Percentiles rank a stretch among this genome's conserved stretches.
Conservation (phyloP, 306 rosid genomes). For the Corylus heterophylla region DNA sequence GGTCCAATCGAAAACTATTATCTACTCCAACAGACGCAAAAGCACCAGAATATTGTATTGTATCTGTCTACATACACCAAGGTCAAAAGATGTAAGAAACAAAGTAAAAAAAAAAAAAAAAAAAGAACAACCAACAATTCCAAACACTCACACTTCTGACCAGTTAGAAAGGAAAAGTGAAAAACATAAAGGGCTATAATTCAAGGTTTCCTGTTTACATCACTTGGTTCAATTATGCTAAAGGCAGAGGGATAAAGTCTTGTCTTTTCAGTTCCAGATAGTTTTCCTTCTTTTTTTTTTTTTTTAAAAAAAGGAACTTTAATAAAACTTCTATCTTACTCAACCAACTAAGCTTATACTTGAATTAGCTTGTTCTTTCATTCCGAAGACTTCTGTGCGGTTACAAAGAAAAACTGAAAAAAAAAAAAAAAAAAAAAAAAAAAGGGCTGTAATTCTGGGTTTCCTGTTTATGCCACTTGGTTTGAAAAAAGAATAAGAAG, state of each 20-base stretch:
- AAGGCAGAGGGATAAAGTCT: too few species aligned
- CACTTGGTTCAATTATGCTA: background rate
- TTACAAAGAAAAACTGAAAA: background rate
- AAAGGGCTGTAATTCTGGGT: background rate
- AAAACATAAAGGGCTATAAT: background rate
- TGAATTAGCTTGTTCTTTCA: background rate
- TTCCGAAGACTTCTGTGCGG: background rate
- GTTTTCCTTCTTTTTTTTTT: too few species aligned
- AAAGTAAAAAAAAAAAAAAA: background rate
- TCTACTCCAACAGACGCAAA: conserved; percentile 69
- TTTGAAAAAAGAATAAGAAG: background rate
- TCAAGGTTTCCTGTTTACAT: background rate
- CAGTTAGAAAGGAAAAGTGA: background rate
- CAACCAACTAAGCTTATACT: background rate
- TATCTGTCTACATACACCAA: conserved; percentile 72
- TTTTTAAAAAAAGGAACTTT: background rate
- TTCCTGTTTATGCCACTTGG: background rate
- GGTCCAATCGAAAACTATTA: conserved; percentile 62
- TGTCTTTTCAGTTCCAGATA: background rate
- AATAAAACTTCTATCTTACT: too few species aligned
- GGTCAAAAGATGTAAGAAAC: conserved; percentile 11
- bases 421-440: too few species aligned
- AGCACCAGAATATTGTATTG: conserved; percentile 81
- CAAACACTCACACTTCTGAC: background rate
- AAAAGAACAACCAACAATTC: background rate